Evolutionary conservation across 805 yeast species (phyloP).

Genomic region (Starmerella tilneyi): DNA sequence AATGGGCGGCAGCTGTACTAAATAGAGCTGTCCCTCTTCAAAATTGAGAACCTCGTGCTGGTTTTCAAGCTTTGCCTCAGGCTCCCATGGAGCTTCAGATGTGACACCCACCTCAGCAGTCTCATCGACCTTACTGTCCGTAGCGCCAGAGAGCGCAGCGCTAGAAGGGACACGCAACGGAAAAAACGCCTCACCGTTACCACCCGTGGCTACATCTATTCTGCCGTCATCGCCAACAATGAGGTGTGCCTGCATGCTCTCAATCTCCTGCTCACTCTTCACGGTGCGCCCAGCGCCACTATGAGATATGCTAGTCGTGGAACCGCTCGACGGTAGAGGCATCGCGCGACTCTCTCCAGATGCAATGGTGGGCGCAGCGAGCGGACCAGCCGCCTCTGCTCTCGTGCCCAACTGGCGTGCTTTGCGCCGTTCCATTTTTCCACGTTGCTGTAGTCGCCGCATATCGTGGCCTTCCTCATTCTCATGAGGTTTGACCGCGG

Average conservation of each 20-base stretch:
- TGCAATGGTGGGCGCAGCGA: slow-evolving; percentile 29
- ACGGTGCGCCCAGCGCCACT: slow-evolving; percentile 14
- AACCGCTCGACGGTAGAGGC: background rate
- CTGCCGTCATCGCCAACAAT: slow-evolving; percentile 13
- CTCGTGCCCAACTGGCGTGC: slow-evolving; percentile 20
- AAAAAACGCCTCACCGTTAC: slow-evolving; percentile 15
- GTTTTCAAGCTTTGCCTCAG: slow-evolving; percentile 7
- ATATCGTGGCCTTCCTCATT: slow-evolving; percentile 26
- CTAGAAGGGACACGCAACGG: slow-evolving; percentile 22
- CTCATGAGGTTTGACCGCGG: slow-evolving; percentile 36
- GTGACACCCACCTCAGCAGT: slow-evolving; percentile 5
- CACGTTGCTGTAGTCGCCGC: slow-evolving; percentile 1
- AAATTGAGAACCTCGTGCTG: slow-evolving; percentile 15
- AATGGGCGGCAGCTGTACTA: slow-evolving; percentile 42
- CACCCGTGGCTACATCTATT: slow-evolving; percentile 15
- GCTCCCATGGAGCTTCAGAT: background rate
- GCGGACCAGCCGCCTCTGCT: slow-evolving; percentile 32
- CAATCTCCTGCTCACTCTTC: slow-evolving; percentile 17
- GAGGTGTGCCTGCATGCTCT: slow-evolving; percentile 6
- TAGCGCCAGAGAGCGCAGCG: slow-evolving; percentile 6
- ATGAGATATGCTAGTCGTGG: background rate
- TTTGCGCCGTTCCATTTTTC: slow-evolving; percentile 18
- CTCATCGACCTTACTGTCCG: slow-evolving; percentile 18
- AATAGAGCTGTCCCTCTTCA: slow-evolving; percentile 27
- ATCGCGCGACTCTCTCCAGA: slow-evolving; percentile 10